Base-by-base conservation (phyloP, 345 rosid genomes). In the Pugionium dolabratum region DNA sequence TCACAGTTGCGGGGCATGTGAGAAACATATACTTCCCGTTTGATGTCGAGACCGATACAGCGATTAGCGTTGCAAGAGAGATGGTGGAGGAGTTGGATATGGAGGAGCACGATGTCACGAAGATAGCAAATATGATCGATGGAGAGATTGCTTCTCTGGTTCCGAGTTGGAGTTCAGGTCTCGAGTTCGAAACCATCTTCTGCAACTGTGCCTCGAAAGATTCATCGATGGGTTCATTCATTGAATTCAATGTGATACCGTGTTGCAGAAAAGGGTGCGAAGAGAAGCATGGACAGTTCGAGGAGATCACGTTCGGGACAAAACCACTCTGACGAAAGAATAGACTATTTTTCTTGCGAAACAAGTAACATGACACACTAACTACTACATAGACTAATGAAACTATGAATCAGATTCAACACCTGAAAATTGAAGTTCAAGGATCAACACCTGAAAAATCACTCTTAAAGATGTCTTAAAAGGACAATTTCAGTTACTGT, bases 81-180 rank as follows among this genome's bases (percentile, higher is more conserved):
- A 94, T 94, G 99, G 91, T 90, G 31, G 86, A 88, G 1, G 99
- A 94, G 56, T 80, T 94, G 58, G 99, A 94, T 74, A 84, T 94
- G 50, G 85, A 80, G 2, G 90, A 84, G 67, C 88, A 81, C 49
- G 96, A 90, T 26, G 95, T 80, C 69, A 84, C 84, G 4, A 86
- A 81, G 56, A 94, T 94, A 67, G 89, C 99, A 1, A 86, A 84
- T 30, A 90, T 85, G 86, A 94, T 94, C 4, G 95, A 94, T 54
- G 92, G 86, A 35, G 99, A 88, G 79, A 87, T 94, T 54, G 78
- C 82, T 63, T 82, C 88, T 44, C 69, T 94, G 65, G 96, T 90
- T 51, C 97, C 96, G 1, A 80, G 52, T 5, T 86, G 97, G 99
- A 78, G 69, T 55, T 68, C 76, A 4, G 86, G 87, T 27, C 84